phyloP scores from a whole-genome alignment of 176 grass and related monocot genomes.

The Thinopyrum elongatum region DNA sequence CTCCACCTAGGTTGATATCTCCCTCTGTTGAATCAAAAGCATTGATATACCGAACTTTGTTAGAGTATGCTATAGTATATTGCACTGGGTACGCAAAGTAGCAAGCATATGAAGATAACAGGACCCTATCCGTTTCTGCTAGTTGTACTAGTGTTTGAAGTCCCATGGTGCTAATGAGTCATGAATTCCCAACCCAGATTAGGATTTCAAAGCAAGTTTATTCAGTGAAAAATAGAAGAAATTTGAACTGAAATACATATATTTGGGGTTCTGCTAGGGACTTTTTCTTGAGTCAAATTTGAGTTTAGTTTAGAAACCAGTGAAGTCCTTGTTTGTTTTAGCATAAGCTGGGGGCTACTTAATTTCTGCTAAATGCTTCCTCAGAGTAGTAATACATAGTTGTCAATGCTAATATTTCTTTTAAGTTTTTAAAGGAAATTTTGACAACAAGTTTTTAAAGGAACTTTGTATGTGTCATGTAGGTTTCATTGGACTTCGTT shows the following conservation, averaged over 20 bases:
- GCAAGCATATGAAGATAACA: neutral
- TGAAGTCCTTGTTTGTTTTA: constrained; percentile 15
- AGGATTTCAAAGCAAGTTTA: neutral
- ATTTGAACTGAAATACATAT: neutral
- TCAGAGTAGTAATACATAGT: constrained; percentile 16
- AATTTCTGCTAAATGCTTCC: neutral
- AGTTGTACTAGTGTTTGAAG: neutral
- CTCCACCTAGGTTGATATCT: neutral
- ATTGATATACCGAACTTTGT: neutral
- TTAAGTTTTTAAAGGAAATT: neutral
- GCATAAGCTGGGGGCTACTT: neutral
- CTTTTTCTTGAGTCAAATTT: neutral
- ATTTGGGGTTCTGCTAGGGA: neutral
- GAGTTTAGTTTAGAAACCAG: neutral
- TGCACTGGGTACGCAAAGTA: neutral
- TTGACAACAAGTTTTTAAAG: neutral
- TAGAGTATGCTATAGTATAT: neutral
- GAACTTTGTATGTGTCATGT: constrained; percentile 31
- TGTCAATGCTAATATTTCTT: neutral
- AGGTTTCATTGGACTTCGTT: constrained; percentile 97
- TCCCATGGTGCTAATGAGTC: neutral
- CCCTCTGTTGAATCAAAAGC: neutral
- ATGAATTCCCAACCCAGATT: neutral
- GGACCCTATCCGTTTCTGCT: neutral
- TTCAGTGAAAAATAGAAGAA: neutral